Evolutionary conservation across 2,329 filamentous ascomycete species (phyloP).

Genomic region (Hirsutella minnesotensis): DNA sequence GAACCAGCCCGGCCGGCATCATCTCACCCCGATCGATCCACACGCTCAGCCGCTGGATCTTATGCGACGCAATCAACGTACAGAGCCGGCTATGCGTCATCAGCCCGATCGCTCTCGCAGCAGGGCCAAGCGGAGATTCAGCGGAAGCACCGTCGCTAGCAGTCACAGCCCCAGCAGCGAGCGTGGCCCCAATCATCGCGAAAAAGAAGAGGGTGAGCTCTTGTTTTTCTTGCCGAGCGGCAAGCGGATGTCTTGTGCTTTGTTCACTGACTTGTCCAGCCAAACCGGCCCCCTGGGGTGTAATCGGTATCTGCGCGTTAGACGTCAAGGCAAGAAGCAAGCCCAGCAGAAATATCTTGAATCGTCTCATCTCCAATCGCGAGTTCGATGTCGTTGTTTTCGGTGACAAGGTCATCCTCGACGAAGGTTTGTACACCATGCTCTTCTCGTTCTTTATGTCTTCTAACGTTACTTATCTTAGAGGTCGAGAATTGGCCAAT

Average conservation of each 20-base stretch:
- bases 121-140: constrained; percentile 61
- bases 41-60: constrained; percentile 30
- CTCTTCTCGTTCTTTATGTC: neutral
- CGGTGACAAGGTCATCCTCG: constrained; percentile 95
- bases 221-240: no score
- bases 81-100: constrained; percentile 25
- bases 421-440: constrained; percentile 53
- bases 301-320: constrained; percentile 88
- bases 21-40: constrained; percentile 32
- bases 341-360: constrained; percentile 90
- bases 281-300: constrained; percentile 48
- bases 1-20: constrained; percentile 35
- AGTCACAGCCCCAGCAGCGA: constrained; percentile 73
- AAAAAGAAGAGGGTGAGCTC: constrained; percentile 42
- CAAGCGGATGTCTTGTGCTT: no score
- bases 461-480: constrained; percentile 13
- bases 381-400: constrained; percentile 98
- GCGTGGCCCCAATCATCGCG: constrained; percentile 38
- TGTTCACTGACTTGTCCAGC: constrained; percentile 20
- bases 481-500: constrained; percentile 93
- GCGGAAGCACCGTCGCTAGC: constrained; percentile 69
- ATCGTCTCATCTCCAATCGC: constrained; percentile 75
- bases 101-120: constrained; percentile 52
- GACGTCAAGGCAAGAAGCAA: constrained; percentile 96
- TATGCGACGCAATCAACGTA: constrained; percentile 29